phyloP scores from a whole-genome alignment of 2,329 filamentous ascomycete species.

The Cercospora sp. region DNA sequence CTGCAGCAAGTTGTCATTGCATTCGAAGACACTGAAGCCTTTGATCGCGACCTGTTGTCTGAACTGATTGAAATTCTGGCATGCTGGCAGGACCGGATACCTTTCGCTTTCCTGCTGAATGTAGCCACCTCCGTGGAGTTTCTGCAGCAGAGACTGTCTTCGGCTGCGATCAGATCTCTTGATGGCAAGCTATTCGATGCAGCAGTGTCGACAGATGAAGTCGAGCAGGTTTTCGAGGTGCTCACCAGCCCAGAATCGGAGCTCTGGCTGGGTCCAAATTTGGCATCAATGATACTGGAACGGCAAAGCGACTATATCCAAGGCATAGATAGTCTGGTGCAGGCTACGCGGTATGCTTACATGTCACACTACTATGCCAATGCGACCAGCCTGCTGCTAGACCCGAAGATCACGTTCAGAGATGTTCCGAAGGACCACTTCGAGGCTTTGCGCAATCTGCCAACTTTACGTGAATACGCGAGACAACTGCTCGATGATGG shows the following conservation, averaged over 20 bases:
- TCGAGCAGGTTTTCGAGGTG: slow-evolving; percentile 71
- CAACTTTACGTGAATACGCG: slow-evolving; percentile 61
- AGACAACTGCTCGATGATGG: slow-evolving; percentile 34
- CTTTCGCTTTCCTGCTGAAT: slow-evolving; percentile 74
- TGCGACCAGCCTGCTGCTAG: slow-evolving; percentile 65
- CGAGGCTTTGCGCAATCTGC: slow-evolving; percentile 65
- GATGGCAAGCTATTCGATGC: slow-evolving; percentile 75
- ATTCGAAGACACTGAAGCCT: slow-evolving; percentile 80
- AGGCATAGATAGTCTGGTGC: slow-evolving; percentile 70
- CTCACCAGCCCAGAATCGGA: slow-evolving; percentile 59
- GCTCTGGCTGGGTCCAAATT: slow-evolving; percentile 62
- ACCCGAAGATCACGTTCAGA: slow-evolving; percentile 37
- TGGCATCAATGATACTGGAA: slow-evolving; percentile 65
- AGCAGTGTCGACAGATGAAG: slow-evolving; percentile 67
- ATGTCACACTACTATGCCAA: slow-evolving; percentile 87
- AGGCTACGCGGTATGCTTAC: slow-evolving; percentile 66
- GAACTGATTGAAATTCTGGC: slow-evolving; percentile 69
- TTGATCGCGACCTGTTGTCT: slow-evolving; percentile 69
- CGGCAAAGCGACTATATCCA: slow-evolving; percentile 76
- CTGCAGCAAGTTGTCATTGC: slow-evolving; percentile 66
- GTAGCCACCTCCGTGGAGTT: slow-evolving; percentile 80
- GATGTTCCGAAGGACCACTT: slow-evolving; percentile 61
- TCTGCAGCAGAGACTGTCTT: slow-evolving; percentile 71
- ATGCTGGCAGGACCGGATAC: slow-evolving; percentile 72
- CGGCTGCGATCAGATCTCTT: slow-evolving; percentile 65